Percentiles rank a stretch among this genome's conserved stretches.
Conservation (phyloP, 2,329 filamentous ascomycete genomes). For the Cladophialophora carrionii region DNA sequence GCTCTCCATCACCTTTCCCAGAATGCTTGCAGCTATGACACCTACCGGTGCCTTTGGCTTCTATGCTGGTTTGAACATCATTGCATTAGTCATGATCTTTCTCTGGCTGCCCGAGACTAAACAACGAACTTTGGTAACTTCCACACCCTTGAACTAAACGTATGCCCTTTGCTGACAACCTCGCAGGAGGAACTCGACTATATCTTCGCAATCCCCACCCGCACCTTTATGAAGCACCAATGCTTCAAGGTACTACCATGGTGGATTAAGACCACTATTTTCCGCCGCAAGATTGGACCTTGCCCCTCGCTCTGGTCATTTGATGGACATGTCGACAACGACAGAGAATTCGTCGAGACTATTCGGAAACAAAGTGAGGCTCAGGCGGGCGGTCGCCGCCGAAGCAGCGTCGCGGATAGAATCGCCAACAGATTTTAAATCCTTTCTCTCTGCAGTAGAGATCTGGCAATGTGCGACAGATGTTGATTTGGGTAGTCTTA, state of each 20-base stretch:
- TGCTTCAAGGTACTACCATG: constrained; percentile 59
- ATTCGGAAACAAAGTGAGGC: constrained; percentile 35
- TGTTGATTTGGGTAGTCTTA: background rate
- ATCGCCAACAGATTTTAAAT: constrained; percentile 30
- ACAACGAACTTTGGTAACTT: constrained; percentile 46
- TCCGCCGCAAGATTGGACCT: constrained; percentile 53
- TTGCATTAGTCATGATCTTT: constrained; percentile 63
- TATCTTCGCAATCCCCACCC: constrained; percentile 57
- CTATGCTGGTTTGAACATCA: constrained; percentile 60
- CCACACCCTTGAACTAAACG: background rate
- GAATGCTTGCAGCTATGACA: constrained; percentile 50
- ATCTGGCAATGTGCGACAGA: background rate
- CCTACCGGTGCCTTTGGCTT: constrained; percentile 60
- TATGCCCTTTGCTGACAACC: background rate
- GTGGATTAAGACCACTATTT: constrained; percentile 62
- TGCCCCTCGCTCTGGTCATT: constrained; percentile 56
- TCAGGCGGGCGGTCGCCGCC: constrained; percentile 19
- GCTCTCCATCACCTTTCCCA: constrained; percentile 51
- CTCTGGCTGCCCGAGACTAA: constrained; percentile 58
- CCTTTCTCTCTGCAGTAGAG: background rate
- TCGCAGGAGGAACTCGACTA: constrained; percentile 58
- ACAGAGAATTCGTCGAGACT: constrained; percentile 35
- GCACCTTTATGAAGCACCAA: constrained; percentile 59
- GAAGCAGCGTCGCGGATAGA: constrained; percentile 30
- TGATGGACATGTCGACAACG: constrained; percentile 41